These are phyloP conservation scores for Sideroxylon spinosum DNA, from an alignment of 179 eudicot species.

Conservation along the genomic window DNA sequence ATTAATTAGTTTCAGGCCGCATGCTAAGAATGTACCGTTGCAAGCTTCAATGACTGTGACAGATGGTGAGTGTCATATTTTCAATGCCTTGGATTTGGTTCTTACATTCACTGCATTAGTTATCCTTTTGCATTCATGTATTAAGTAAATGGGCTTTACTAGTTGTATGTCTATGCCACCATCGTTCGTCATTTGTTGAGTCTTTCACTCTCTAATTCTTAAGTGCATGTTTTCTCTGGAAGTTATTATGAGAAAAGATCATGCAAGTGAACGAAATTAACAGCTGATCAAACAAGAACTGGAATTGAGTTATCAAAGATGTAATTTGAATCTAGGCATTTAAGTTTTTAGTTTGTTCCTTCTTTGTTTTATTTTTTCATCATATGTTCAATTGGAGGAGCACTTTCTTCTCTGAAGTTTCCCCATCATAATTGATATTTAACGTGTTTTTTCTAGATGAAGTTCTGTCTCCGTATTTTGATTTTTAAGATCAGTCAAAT, in stretches of 20 bases:
- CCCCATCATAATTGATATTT: neutral
- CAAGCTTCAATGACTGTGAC: conserved; percentile 92
- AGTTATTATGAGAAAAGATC: neutral
- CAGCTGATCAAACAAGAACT: neutral
- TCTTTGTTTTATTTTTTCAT: neutral
- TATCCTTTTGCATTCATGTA: neutral
- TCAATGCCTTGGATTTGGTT: neutral
- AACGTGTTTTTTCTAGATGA: neutral
- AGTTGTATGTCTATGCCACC: neutral
- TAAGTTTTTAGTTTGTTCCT: neutral
- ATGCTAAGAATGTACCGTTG: conserved; percentile 50
- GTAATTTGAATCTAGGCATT: neutral
- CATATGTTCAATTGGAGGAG: conserved; percentile 3
- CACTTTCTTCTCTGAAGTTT: neutral
- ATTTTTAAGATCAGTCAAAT: neutral
- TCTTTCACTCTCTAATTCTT: neutral
- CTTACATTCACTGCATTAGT: neutral
- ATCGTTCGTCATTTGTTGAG: neutral
- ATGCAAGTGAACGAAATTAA: conserved; percentile 1
- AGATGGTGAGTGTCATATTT: conserved; percentile 52
- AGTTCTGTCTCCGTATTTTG: neutral
- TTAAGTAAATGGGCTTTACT: neutral
- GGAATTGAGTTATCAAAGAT: neutral
- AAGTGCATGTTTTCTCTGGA: neutral
- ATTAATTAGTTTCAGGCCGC: conserved; percentile 66